These are phyloP conservation scores for Ulota crispa DNA, from an alignment of 225 moss, liverwort and hornwort genomes.

Conservation along the genomic window DNA sequence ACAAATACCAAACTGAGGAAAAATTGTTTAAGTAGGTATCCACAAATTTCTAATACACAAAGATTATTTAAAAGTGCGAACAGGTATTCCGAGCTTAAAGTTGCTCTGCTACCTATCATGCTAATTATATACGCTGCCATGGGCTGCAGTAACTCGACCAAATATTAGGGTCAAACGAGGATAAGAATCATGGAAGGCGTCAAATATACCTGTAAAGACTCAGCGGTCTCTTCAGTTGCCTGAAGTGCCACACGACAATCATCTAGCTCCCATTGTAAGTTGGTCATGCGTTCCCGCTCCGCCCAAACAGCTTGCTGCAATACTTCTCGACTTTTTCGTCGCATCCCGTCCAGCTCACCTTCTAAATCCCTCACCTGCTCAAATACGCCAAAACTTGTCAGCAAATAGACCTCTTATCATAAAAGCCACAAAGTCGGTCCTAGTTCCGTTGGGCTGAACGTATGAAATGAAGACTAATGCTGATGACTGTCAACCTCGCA, in stretches of 20 bases:
- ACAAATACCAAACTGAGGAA: background rate
- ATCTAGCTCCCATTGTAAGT: conserved; percentile 93
- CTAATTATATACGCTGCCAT: background rate
- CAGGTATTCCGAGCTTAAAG: background rate
- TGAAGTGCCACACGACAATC: conserved; percentile 79
- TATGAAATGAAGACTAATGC: conserved; percentile 6
- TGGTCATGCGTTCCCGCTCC: conserved; percentile 90
- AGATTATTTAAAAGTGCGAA: background rate
- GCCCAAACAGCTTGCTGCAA: conserved; percentile 90
- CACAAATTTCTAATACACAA: no score
- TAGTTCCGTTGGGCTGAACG: background rate
- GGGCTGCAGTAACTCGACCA: background rate
- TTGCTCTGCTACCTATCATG: background rate
- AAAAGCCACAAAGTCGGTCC: background rate
- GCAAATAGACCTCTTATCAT: background rate
- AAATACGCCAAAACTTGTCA: conserved; percentile 4
- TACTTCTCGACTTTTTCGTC: conserved; percentile 92
- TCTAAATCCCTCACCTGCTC: conserved; percentile 94
- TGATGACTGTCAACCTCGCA: background rate
- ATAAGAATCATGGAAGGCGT: conserved; percentile 9
- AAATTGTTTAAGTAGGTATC: background rate
- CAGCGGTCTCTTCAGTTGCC: conserved; percentile 64
- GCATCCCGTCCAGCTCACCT: conserved; percentile 86
- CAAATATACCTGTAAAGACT: conserved; percentile 59
- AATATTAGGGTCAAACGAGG: background rate